Base-by-base conservation (phyloP, 495 filamentous ascomycete genomes). In the Xylaria grammica region DNA sequence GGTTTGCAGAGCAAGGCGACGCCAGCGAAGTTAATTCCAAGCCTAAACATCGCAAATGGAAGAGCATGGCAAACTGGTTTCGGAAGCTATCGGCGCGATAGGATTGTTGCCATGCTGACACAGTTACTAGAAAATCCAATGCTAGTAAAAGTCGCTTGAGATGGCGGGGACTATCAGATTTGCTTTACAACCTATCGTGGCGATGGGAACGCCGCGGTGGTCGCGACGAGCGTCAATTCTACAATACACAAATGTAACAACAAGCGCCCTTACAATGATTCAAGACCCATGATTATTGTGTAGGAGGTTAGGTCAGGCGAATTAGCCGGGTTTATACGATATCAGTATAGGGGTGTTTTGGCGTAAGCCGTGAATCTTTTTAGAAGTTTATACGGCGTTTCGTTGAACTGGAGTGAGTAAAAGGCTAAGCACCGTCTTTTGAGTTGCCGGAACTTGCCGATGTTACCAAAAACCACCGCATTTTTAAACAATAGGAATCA, bases 71-170 rank as follows among this genome's bases (percentile, higher is more conserved):
- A 45, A 69, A 67, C 34, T 76, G 74, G 74, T 62, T 76, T 59
- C 72, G 72, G 34, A 74, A 69, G 63, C 51, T 74, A 19, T 68
- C 69, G 36, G 66, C 58, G 66, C 74, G 74, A 58, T 76, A 76
- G 74, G 51, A 65, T 53, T 68, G 72, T 62, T 38, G 29, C 44
- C 61, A 40, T 19, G 15, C 4, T 7, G 26, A 38, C 29, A 13
- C 4, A 38, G 0, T 27, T 38, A 34, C n/a, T 7, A 36, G 20
- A 17, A 44, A 3, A 42, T 20, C 11, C 24, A 4, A 15, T 40
- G 24, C 4, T 52, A 10, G 17, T 2, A 13, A 52, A 19, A 15
- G n/a, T 5, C 19, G 22, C 20, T n/a, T 4, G 24, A 40, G 11
- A 20, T 53, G 36, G 45, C 27, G 19, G 54, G 27, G 32, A 5